These are phyloP conservation scores for Dioscorea alata DNA, from an alignment of 106 monocot genomes.

Conservation along the genomic window DNA sequence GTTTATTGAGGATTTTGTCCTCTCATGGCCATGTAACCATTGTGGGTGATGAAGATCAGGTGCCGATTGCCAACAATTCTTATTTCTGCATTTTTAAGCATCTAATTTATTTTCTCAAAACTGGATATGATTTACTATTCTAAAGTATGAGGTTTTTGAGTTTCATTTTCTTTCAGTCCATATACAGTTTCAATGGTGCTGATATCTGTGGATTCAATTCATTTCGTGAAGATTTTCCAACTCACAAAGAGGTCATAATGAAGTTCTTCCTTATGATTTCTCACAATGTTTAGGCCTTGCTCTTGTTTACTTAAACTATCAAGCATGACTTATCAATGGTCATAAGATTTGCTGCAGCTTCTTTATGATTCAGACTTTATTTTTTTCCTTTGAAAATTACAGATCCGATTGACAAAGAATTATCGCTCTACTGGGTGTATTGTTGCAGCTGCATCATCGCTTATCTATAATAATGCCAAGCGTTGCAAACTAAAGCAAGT, in stretches of 20 bases:
- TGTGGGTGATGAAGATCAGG: slow-evolving; percentile 97
- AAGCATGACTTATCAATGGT: no score
- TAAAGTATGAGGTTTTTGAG: no score
- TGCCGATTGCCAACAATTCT: slow-evolving; percentile 1
- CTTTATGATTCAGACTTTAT: background rate
- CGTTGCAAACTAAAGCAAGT: slow-evolving; percentile 52
- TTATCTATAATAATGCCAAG: slow-evolving; percentile 70
- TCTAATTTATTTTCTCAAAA: no score
- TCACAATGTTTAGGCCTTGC: no score
- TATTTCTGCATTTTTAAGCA: no score
- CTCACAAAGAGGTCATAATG: slow-evolving; percentile 58
- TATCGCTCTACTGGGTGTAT: slow-evolving; percentile 87
- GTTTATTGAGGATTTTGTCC: slow-evolving; percentile 58
- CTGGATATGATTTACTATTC: no score
- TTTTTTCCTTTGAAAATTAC: slow-evolving; percentile 16
- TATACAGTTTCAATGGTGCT: slow-evolving; percentile 98
- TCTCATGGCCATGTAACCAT: slow-evolving; percentile 76
- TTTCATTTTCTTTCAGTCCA: slow-evolving; percentile 50
- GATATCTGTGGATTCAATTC: slow-evolving; percentile 81
- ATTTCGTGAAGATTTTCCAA: slow-evolving; percentile 83
- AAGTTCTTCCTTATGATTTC: no score
- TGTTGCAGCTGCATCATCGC: slow-evolving; percentile 86
- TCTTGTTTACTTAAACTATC: no score
- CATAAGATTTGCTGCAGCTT: background rate
- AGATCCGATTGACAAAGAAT: slow-evolving; percentile 79